Base-by-base conservation (phyloP, 2,329 filamentous ascomycete species). In the Colletotrichum sp. region DNA sequence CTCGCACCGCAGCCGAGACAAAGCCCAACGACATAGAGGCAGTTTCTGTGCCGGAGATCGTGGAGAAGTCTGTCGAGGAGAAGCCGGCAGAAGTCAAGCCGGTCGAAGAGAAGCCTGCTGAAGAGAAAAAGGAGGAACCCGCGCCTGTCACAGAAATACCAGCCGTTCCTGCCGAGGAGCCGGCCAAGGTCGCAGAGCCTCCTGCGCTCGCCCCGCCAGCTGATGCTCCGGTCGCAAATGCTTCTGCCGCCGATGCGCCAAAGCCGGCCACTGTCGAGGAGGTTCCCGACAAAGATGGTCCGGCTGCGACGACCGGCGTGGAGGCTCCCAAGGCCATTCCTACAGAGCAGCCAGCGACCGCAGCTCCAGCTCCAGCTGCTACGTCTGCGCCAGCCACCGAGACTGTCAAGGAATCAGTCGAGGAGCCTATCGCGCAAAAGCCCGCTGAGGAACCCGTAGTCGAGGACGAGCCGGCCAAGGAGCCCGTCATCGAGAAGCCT, bases 161-260 rank as follows among this genome's bases (percentile, higher is more conserved):
- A 34, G 64, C 70, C 4, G 73, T 80, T 18, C 49, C 68, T 16
- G 63, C 63, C 13, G 73, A 80, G 16, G 79, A 80, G 57, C 72
- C 77, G 12, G 34, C 76, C 66, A 80, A 81, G 77, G 36, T 77
- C 5, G 79, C 79, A 18, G 80, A 81, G 44, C 71, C 77, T 79
- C 68, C 12, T 74, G 77, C 66, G 64, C 72, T 49, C 73, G 79
- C 55, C 77, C 80, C 30, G 12, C 72, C 70, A 2, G 59, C 77
- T 8, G 78, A 71, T 18, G 75, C 70, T 79, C 44, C 77, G 2
- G 67, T 30, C 21, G 49, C 68, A 26, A 36, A 44, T 26, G 21
- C 34, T 21, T 84, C 84, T 18, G 81, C 83, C 9, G 83, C 83
- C 21, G 78, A 85, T 78, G 87, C 84, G 10, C 85, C 85, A 28